These are phyloP conservation scores for Pyrenophora tritici-repentis DNA, from an alignment of 2,329 filamentous ascomycete genomes.

Conservation along the genomic window DNA sequence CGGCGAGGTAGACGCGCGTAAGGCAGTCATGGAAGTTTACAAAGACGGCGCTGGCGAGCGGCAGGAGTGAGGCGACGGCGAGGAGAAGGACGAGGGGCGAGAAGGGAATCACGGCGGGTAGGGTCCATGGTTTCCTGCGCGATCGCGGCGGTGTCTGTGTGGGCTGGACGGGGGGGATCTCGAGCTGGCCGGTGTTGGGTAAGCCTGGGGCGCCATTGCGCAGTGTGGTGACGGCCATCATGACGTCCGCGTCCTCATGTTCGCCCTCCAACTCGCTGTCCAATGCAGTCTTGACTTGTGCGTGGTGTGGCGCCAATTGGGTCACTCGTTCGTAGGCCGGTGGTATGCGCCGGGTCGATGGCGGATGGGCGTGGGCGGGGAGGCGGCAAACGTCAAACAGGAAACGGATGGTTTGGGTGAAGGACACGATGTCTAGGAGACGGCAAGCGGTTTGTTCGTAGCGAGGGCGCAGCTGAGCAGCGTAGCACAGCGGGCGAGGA, in stretches of 20 bases:
- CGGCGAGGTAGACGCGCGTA: slow-evolving; percentile 57
- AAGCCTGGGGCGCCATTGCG: slow-evolving; percentile 22
- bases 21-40: slow-evolving; percentile 88
- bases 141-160: slow-evolving; percentile 38
- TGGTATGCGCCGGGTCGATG: slow-evolving; percentile 3
- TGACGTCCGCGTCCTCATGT: slow-evolving; percentile 34
- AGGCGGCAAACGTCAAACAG: not conserved
- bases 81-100: slow-evolving; percentile 33
- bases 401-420: not conserved
- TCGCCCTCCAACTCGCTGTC: slow-evolving; percentile 15
- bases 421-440: not conserved
- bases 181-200: slow-evolving; percentile 18
- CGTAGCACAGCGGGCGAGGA: slow-evolving; percentile 23
- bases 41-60: slow-evolving; percentile 56
- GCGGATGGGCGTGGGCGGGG: not conserved
- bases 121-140: slow-evolving; percentile 28
- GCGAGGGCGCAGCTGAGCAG: slow-evolving; percentile 9
- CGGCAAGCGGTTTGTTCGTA: not conserved
- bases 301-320: no score
- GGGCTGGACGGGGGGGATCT: slow-evolving; percentile 35
- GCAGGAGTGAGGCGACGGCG: slow-evolving; percentile 30
- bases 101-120: slow-evolving; percentile 11
- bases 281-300: not conserved
- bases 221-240: slow-evolving; percentile 34
- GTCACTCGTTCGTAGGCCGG: not conserved